Evolutionary conservation across 2,329 filamentous ascomycete genomes (phyloP), one percentile per base, ranked within the genome.

Genomic region (Epichloe elymi): DNA sequence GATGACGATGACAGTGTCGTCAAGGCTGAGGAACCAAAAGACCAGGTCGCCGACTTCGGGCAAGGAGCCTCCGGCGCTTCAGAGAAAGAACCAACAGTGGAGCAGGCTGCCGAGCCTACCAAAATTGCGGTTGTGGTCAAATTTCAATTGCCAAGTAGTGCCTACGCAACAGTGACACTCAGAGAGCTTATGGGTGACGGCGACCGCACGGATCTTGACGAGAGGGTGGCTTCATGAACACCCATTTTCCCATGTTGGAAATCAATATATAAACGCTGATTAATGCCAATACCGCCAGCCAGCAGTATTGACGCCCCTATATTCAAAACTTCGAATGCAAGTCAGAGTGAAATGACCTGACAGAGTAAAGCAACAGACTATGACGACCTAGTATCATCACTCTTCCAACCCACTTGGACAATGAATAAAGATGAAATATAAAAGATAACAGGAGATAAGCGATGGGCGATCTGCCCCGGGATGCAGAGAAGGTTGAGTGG

Each of bases 121-220:
- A 69, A 69, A 51, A 83, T 85, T 60, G 70, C 87, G 17, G 86
- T 83, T 0, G 74, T 88, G 0, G 65, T 93, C 58, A 88, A 82
- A 63, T 78, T 94, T 67, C 83, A 88, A 63, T 74, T 94, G 30
- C 85, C 81, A 1, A 81, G 82, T 46, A 89, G 86, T 61, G 85
- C 88, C 61, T 94, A 94, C 68, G 88, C 88, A 0, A 94, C 88
- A 0, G 87, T 94, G 74, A 85, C 86, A 12, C 64, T 94, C 56
- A 72, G 88, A 49, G 88, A 94, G 67, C 67, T 94, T 55, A 89
- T 88, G 74, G 70, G 70, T 17, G 66, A 70, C 23, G 70, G 70
- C n/a, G 66, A 70, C 23, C 57, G 62, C 15, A 61, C 61, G 7
- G 62, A 66, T 48, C 57, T 58, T 10, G 39, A 53, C 56, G 19